A percentile compares a stretch with the other conserved stretches of the same genome.
phyloP scores from a whole-genome alignment of 148 eudicot species.

The Diospyros lotus region DNA sequence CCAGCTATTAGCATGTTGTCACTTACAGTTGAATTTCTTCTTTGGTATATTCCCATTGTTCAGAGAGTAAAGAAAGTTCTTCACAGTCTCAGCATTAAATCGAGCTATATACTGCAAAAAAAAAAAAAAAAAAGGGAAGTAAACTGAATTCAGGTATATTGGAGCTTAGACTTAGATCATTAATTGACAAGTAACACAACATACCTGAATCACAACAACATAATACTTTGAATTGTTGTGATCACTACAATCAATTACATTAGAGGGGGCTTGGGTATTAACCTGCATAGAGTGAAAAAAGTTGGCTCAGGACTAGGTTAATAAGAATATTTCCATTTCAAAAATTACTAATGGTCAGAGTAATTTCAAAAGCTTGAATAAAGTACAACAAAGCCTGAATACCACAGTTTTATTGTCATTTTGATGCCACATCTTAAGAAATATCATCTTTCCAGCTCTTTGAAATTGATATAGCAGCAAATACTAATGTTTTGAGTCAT shows the following conservation, averaged over 20 bases:
- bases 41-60: constrained; percentile 83
- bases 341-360: background rate
- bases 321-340: background rate
- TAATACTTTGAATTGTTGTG: constrained; percentile 86
- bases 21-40: constrained; percentile 95
- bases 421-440: background rate
- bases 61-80: constrained; percentile 72
- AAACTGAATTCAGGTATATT: background rate
- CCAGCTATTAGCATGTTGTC: background rate
- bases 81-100: constrained; percentile 88
- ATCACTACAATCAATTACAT: constrained; percentile 73
- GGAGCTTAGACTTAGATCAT: background rate
- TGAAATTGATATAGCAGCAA: background rate
- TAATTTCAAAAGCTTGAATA: background rate
- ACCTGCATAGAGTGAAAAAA: constrained; percentile 42
- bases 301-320: background rate
- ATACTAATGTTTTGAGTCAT: background rate
- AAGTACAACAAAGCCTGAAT: background rate
- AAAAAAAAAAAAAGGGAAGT: background rate
- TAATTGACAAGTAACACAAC: constrained; percentile 4
- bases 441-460: background rate
- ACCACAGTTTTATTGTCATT: background rate
- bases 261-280: constrained; percentile 86
- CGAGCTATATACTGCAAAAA: constrained; percentile 82
- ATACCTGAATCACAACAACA: constrained; percentile 92